phyloP scores from a whole-genome alignment of 768 basidiomycete species.

The Tricholoma sp. region DNA sequence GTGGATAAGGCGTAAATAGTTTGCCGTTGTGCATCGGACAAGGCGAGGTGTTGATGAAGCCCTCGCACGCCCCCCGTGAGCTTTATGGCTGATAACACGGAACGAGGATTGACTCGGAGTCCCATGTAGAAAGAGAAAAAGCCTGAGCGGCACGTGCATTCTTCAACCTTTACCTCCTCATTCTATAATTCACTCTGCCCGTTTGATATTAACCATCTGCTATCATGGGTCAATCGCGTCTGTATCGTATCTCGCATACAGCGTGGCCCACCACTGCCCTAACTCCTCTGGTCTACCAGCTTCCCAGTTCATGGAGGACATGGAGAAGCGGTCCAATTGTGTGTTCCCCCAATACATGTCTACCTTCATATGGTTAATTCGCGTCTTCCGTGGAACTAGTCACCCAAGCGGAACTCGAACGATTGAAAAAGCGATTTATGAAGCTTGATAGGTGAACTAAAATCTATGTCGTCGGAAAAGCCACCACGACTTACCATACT shows the following conservation, averaged over 20 bases:
- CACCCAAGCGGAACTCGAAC: slow-evolving; percentile 89
- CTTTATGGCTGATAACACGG: not conserved
- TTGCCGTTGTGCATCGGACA: slow-evolving; percentile 48
- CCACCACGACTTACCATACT: slow-evolving; percentile 2
- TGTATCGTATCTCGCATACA: slow-evolving; percentile 22
- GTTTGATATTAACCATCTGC: slow-evolving; percentile 1
- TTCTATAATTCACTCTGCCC: not conserved
- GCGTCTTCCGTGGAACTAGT: slow-evolving; percentile 43
- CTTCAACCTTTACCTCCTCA: not conserved
- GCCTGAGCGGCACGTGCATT: not conserved
- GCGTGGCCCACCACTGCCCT: not conserved
- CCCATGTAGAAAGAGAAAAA: too few relatives aligned
- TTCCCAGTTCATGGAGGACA: slow-evolving; percentile 96
- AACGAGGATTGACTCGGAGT: not conserved
- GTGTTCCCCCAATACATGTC: slow-evolving; percentile 30
- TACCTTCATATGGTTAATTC: slow-evolving; percentile 7
- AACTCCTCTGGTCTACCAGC: slow-evolving; percentile 34
- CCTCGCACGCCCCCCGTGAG: not conserved
- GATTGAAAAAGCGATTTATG: slow-evolving; percentile 99
- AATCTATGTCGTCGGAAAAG: not conserved
- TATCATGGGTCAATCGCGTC: slow-evolving; percentile 78
- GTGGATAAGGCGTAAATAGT: slow-evolving; percentile 90
- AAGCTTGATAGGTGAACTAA: slow-evolving; percentile 84
- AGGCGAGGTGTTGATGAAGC: slow-evolving; percentile 11
- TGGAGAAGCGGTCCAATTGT: slow-evolving; percentile 98